A percentile compares a stretch with the other conserved stretches of the same genome.
Evolutionary conservation across 345 rosid species (phyloP).

Genomic region (Orychophragmus violaceus): DNA sequence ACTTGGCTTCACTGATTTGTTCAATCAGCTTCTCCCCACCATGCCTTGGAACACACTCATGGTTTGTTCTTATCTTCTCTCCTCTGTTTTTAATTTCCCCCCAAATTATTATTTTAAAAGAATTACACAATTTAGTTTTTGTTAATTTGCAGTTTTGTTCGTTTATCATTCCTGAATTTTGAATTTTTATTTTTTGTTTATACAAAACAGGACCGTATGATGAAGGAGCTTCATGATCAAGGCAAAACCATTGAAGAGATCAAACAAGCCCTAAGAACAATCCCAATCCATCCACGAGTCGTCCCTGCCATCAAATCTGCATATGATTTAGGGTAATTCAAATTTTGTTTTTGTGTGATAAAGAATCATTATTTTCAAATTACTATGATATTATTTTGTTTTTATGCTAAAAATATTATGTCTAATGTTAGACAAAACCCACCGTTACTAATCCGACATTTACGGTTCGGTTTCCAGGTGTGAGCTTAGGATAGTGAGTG

Average conservation of each 20-base stretch:
- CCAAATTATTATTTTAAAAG: not conserved
- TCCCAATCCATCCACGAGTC: slow-evolving; percentile 59
- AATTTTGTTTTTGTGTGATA: not conserved
- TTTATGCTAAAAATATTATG: not conserved
- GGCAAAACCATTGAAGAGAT: slow-evolving; percentile 64
- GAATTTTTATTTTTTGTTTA: not conserved
- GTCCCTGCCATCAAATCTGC: slow-evolving; percentile 72
- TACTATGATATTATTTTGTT: not conserved
- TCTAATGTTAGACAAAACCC: slow-evolving; percentile 6
- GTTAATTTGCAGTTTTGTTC: not conserved
- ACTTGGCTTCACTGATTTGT: slow-evolving; percentile 65
- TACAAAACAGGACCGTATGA: slow-evolving; percentile 61
- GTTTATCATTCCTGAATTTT: not conserved
- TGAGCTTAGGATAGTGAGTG: slow-evolving; percentile 75
- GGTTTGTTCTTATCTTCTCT: slow-evolving; percentile 36
- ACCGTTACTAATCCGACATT: slow-evolving; percentile 10
- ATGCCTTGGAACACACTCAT: slow-evolving; percentile 91
- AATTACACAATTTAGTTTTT: not conserved
- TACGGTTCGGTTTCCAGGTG: slow-evolving; percentile 45
- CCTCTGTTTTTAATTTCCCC: not conserved
- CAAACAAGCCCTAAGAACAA: slow-evolving; percentile 41
- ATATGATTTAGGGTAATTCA: slow-evolving; percentile 46
- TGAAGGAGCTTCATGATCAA: slow-evolving; percentile 58
- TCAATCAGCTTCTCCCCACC: slow-evolving; percentile 77
- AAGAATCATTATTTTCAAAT: not conserved